Evolutionary conservation across 1,284 basidiomycete genomes (phyloP).

Genomic region (Dichomitus squalens): DNA sequence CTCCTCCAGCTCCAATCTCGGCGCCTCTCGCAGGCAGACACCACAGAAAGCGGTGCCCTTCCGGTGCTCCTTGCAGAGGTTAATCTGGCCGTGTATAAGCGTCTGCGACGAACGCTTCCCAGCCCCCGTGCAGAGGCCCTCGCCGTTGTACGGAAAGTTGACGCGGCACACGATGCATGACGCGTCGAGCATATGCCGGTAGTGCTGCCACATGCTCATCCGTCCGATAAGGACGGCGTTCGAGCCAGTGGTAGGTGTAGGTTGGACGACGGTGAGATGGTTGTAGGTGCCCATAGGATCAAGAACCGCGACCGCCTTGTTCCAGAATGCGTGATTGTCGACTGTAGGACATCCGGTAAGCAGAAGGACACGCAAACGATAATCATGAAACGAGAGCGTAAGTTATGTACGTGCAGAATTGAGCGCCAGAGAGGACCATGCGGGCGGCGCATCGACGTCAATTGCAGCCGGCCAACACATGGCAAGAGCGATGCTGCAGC

Average conservation of each 20-base stretch:
- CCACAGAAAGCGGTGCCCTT: conserved; percentile 60
- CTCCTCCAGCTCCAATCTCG: conserved; percentile 44
- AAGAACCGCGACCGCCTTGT: conserved; percentile 51
- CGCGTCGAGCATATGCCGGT: conserved; percentile 40
- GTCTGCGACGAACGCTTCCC: conserved; percentile 48
- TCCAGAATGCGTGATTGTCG: conserved; percentile 62
- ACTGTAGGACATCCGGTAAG: conserved; percentile 37
- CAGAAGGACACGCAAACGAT: not conserved
- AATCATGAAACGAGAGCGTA: too few relatives aligned
- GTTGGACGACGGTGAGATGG: conserved; percentile 35
- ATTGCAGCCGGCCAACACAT: too few relatives aligned
- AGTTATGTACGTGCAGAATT: too few relatives aligned
- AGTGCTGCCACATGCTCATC: conserved; percentile 45
- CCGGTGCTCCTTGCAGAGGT: conserved; percentile 67
- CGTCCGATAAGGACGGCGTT: conserved; percentile 30
- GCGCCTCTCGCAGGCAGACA: conserved; percentile 65
- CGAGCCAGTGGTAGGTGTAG: conserved; percentile 32
- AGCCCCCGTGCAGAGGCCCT: conserved; percentile 46
- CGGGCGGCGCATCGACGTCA: too few relatives aligned
- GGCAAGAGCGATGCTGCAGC: not conserved
- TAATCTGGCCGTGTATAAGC: conserved; percentile 46
- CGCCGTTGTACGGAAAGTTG: conserved; percentile 51
- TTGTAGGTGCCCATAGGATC: conserved; percentile 51
- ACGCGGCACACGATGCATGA: conserved; percentile 72
- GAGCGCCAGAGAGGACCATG: not conserved